phyloP scores from a whole-genome alignment of 192 early-diverging fungal genomes.

The Coemansia sp. region DNA sequence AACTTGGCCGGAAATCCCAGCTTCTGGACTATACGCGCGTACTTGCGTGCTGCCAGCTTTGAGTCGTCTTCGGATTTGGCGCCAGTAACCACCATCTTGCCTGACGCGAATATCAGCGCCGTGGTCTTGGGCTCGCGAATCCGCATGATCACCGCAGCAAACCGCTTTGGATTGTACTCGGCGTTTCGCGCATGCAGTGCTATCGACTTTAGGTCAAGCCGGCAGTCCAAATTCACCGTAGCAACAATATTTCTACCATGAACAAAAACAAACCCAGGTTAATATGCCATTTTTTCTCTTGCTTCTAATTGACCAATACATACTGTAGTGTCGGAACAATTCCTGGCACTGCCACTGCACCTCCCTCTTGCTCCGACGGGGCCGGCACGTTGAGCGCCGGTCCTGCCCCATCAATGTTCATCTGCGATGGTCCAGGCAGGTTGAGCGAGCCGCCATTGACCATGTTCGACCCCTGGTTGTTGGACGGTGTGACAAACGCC shows the following conservation, averaged over 20 bases:
- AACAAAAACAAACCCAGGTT: background rate
- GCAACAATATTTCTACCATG: constrained; percentile 84
- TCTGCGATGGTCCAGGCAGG: constrained; percentile 21
- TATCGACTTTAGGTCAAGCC: constrained; percentile 96
- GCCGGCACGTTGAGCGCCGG: constrained; percentile 1
- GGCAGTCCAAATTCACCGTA: constrained; percentile 96
- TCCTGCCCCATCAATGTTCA: background rate
- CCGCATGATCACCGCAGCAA: constrained; percentile 99
- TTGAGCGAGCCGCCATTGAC: constrained; percentile 23
- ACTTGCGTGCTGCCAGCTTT: constrained; percentile 95
- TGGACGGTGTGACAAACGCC: constrained; percentile 45
- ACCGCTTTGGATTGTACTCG: constrained; percentile 99
- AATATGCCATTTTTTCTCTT: too few species aligned
- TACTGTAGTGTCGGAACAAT: constrained; percentile 51
- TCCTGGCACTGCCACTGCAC: constrained; percentile 31
- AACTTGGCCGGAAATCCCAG: constrained; percentile 97
- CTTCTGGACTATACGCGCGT: constrained; percentile 98
- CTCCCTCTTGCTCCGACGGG: constrained; percentile 5
- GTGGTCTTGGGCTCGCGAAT: constrained; percentile 99
- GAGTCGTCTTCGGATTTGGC: constrained; percentile 98
- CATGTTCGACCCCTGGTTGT: constrained; percentile 17
- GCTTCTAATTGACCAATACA: constrained; percentile 4
- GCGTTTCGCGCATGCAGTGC: constrained; percentile 99
- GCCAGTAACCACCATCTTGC: constrained; percentile 99
- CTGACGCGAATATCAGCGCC: constrained; percentile 97